Evolutionary conservation across 352 stramenopile genomes (phyloP).

Genomic region (Pythium insidiosum): DNA sequence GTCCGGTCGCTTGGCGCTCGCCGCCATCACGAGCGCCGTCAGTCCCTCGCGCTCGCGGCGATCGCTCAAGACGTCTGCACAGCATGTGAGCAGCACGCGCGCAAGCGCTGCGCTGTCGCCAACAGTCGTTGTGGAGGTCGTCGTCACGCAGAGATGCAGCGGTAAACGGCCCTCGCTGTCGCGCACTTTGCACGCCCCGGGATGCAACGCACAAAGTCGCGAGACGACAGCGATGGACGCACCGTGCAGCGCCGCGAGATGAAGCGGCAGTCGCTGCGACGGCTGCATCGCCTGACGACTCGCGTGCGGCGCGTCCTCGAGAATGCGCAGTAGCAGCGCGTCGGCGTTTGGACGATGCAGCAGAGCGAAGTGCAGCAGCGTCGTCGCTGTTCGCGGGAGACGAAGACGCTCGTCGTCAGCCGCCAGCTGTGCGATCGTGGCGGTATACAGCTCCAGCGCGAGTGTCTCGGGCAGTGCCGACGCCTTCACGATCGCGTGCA

Average conservation of each 20-base stretch:
- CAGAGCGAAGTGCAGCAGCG: slow-evolving; percentile 51
- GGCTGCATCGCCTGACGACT: slow-evolving; percentile 15
- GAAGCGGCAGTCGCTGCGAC: slow-evolving; percentile 35
- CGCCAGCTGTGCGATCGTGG: slow-evolving; percentile 4
- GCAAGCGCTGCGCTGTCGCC: too few species aligned
- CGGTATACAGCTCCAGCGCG: slow-evolving; percentile 2
- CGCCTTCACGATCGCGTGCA: slow-evolving; percentile 8
- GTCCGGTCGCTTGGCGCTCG: slow-evolving; percentile 19
- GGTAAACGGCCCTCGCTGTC: slow-evolving; percentile 33
- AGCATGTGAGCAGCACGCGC: slow-evolving; percentile 22
- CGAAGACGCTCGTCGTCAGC: too few species aligned
- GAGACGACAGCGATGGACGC: background rate
- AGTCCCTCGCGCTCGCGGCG: slow-evolving; percentile 28
- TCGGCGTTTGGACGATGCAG: slow-evolving; percentile 27
- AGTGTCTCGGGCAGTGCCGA: background rate
- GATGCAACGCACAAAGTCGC: slow-evolving; percentile 22
- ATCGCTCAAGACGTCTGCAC: slow-evolving; percentile 22
- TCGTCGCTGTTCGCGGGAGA: slow-evolving; percentile 28
- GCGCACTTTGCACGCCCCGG: slow-evolving; percentile 28
- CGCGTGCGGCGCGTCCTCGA: slow-evolving; percentile 21
- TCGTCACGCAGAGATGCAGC: slow-evolving; percentile 34
- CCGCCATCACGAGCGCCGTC: slow-evolving; percentile 32
- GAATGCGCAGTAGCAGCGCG: slow-evolving; percentile 21
- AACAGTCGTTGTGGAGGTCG: slow-evolving; percentile 11
- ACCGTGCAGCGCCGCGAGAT: slow-evolving; percentile 25